A percentile compares a stretch with the other conserved stretches of the same genome.
phyloP scores from a whole-genome alignment of 805 yeast genomes.

The Ogataea haglerorum region DNA sequence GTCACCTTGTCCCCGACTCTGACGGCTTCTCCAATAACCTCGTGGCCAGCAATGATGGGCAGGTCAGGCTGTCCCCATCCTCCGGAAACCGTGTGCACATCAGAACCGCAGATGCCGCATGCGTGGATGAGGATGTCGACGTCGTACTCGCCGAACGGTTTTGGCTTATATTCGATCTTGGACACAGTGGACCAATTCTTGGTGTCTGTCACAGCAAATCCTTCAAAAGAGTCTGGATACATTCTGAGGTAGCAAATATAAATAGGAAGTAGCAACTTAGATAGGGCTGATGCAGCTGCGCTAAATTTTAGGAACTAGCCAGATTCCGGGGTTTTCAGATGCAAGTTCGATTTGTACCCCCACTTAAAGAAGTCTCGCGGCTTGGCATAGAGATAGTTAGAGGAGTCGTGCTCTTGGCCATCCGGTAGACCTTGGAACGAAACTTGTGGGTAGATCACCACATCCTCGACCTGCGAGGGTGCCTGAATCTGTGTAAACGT shows the following conservation, averaged over 20 bases:
- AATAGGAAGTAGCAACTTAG: neutral
- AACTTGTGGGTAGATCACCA: conserved; percentile 18
- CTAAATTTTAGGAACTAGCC: neutral
- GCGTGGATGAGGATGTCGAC: conserved; percentile 42
- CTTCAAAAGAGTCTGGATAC: conserved; percentile 38
- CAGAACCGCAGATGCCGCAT: conserved; percentile 61
- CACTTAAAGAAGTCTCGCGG: conserved; percentile 11
- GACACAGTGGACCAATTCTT: conserved; percentile 34
- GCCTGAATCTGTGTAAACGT: conserved; percentile 19
- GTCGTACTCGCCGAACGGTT: conserved; percentile 38
- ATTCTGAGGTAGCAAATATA: neutral
- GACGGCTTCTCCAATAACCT: conserved; percentile 57
- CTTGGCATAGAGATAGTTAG: conserved; percentile 28
- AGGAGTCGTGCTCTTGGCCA: conserved; percentile 8
- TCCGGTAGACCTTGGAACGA: conserved; percentile 18
- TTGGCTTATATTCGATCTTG: conserved; percentile 32
- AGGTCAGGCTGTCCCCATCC: conserved; percentile 45
- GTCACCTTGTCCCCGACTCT: conserved; percentile 57
- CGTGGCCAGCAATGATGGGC: conserved; percentile 55
- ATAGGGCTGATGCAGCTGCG: neutral
- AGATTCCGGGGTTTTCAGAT: neutral
- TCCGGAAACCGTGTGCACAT: conserved; percentile 46
- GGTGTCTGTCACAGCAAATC: conserved; percentile 37
- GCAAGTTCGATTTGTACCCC: conserved; percentile 14
- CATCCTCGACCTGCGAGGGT: conserved; percentile 24